Conservation (phyloP, 73 alveolate genomes). For the Paramecium octaurelia region DNA sequence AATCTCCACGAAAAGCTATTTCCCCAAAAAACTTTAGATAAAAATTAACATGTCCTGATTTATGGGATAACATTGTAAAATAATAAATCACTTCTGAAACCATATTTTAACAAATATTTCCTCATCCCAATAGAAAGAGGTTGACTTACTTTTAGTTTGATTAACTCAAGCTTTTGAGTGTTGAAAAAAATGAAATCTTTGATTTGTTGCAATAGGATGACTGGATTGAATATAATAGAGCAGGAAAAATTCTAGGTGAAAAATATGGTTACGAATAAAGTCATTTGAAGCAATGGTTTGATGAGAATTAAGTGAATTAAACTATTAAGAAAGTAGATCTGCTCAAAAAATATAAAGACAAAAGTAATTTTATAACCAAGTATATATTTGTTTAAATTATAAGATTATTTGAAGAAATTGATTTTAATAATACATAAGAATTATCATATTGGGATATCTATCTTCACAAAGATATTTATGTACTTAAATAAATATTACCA, state of each 20-base stretch:
- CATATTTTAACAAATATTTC: not conserved
- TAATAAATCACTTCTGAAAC: not conserved
- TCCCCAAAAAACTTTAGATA: constrained; percentile 15
- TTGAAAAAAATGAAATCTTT: not conserved
- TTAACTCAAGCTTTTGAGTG: not conserved
- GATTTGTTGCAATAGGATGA: not conserved
- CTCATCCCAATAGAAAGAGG: not conserved
- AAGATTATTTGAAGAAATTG: constrained; percentile 31
- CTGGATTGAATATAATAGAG: not conserved
- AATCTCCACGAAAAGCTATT: not conserved
- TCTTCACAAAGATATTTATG: constrained; percentile 3
- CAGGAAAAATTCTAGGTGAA: not conserved
- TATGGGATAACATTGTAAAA: not conserved
- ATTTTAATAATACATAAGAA: not conserved
- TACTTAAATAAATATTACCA: not conserved
- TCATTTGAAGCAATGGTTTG: not conserved
- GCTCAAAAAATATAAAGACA: not conserved
- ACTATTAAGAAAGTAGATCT: not conserved
- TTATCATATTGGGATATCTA: constrained; percentile 30
- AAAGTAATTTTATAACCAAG: not conserved
- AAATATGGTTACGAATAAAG: not conserved
- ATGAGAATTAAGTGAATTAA: not conserved
- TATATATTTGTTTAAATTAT: not conserved
- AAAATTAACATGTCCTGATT: not conserved
- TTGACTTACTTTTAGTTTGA: not conserved